Base-by-base conservation (phyloP, 768 basidiomycete genomes). In the Mycena rosella region DNA sequence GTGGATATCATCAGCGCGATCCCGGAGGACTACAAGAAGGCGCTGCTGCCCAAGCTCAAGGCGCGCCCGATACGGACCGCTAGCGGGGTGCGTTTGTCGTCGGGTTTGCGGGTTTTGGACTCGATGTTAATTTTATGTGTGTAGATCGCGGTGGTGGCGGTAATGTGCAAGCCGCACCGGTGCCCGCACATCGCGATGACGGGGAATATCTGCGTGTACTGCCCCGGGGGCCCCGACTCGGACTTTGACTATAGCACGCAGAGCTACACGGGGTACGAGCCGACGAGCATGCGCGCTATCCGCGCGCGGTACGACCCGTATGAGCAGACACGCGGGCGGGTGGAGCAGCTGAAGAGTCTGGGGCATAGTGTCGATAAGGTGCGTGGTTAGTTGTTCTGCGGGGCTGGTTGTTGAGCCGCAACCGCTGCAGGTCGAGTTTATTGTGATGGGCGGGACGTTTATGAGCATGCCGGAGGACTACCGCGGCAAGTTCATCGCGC, bases 161-260 rank as follows among this genome's bases (percentile, higher is more conserved):
- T 99, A n/a, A 99, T 99, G 98, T 97, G 96, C 84, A 99, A 99
- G 76, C 98, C 98, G 2, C 98, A 99, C 84, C 89, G 98, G 60
- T 99, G 98, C 84, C 98, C 98, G 5, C 98, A 99, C 81, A 99
- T 99, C 62, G 98, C 98, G 10, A 98, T 99, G 95, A 99, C 98
- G 0, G 98, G 98, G 30, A 99, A 99, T 74, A 99, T 99, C 63
- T 99, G 98, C 81, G 98, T 99, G 91, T 97, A 79, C 70, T 99
- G 98, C 76, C 98, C 98, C 6, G 98, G 98, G 63, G 98, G 98
- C 20, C 98, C 98, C 5, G 98, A 99, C 79, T 99, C 98, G 1
- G 98, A 99, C 80, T 99, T 99, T 72, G 98, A 99, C 77, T 99
- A 99, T 76, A 98, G 96, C 71, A 99, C 98, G 9, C 98, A 97